Percentiles rank a stretch among this genome's conserved stretches.
phyloP scores from a whole-genome alignment of 129 eudicot species.

The Escallonia herrerae region DNA sequence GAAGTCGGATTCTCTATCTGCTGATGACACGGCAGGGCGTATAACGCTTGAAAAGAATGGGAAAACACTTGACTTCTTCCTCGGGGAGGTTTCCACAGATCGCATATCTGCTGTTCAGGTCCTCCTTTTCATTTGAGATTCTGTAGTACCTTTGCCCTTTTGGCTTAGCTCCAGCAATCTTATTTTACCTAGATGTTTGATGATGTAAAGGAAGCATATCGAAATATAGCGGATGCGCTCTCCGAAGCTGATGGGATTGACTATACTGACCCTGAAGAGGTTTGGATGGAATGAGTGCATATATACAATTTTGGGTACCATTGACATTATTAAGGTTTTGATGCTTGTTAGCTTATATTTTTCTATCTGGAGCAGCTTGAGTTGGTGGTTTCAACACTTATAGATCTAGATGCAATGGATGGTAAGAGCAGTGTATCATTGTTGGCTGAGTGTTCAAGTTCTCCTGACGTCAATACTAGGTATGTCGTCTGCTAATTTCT shows the following conservation, averaged over 20 bases:
- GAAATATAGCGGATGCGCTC: slow-evolving; percentile 85
- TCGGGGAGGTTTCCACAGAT: slow-evolving; percentile 73
- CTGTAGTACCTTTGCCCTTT: too few relatives aligned
- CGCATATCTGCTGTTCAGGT: slow-evolving; percentile 88
- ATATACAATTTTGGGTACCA: neutral
- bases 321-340: neutral
- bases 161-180: too few relatives aligned
- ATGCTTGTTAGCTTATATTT: slow-evolving; percentile 5
- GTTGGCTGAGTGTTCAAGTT: slow-evolving; percentile 84
- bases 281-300: slow-evolving; percentile 4
- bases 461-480: slow-evolving; percentile 96
- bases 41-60: slow-evolving; percentile 94
- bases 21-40: slow-evolving; percentile 34
- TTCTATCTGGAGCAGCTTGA: slow-evolving; percentile 65
- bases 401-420: slow-evolving; percentile 99
- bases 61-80: slow-evolving; percentile 59
- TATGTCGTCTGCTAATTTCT: slow-evolving; percentile 11
- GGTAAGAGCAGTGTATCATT: slow-evolving; percentile 87
- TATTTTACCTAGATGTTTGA: neutral
- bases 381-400: slow-evolving; percentile 80
- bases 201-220: slow-evolving; percentile 74
- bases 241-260: slow-evolving; percentile 95
- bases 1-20: slow-evolving; percentile 41
- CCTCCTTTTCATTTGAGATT: neutral
- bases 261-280: slow-evolving; percentile 97